These are phyloP conservation scores for Vitis hybrid DNA, from an alignment of 177 flowering plant species.

Conservation along the genomic window DNA sequence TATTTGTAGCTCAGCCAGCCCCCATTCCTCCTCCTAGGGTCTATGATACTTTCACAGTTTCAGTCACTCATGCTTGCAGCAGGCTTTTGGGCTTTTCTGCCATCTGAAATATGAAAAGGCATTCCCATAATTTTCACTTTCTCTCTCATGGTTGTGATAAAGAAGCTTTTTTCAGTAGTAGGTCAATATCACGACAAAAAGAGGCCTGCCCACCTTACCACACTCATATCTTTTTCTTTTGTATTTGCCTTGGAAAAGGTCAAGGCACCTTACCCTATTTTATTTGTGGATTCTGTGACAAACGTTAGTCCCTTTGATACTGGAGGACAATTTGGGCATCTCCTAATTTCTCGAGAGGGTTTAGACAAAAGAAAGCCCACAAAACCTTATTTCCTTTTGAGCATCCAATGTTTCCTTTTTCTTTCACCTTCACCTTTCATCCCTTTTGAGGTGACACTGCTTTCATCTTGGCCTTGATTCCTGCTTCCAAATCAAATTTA, in stretches of 20 bases:
- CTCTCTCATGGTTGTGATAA: conserved; percentile 13
- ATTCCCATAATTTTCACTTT: conserved; percentile 8
- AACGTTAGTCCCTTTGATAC: conserved; percentile 40
- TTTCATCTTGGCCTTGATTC: conserved; percentile 6
- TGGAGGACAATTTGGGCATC: conserved; percentile 58
- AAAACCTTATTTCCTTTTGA: conserved; percentile 35
- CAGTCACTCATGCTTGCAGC: not conserved
- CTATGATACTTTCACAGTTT: not conserved
- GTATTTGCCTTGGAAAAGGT: conserved; percentile 47
- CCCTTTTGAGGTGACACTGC: conserved; percentile 53
- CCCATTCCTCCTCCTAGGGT: not conserved
- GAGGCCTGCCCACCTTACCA: conserved; percentile 26
- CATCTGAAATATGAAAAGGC: conserved; percentile 9
- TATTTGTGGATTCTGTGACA: conserved; percentile 66
- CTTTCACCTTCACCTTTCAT: conserved; percentile 35
- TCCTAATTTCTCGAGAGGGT: conserved; percentile 6
- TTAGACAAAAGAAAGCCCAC: conserved; percentile 48
- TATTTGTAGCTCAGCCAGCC: not conserved
- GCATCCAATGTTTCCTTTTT: conserved; percentile 72
- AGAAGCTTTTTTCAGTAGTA: conserved; percentile 25
- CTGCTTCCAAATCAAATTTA: conserved; percentile 8
- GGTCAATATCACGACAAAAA: conserved; percentile 45
- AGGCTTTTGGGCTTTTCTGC: conserved; percentile 24
- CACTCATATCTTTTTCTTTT: conserved; percentile 25
- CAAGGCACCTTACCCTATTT: conserved; percentile 27